Evolutionary conservation across 225 moss, liverwort and hornwort genomes (phyloP).

Genomic region (Anthoceros angustus): DNA sequence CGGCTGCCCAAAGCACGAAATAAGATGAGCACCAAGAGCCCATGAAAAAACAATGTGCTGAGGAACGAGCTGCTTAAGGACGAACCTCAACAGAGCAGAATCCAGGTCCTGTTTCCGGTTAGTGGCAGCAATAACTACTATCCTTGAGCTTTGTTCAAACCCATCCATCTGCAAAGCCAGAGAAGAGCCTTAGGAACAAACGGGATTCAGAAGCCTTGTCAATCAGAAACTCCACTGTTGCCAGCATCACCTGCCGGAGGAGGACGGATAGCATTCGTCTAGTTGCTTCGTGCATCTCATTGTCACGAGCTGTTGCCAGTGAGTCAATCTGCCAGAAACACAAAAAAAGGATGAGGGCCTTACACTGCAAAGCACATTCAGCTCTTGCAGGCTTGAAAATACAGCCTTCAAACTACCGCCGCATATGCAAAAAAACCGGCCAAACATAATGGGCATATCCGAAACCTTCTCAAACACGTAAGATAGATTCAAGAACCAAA

Average conservation of each 20-base stretch:
- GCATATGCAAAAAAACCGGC: background rate
- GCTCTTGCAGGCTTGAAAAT: background rate
- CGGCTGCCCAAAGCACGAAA: slow-evolving; percentile 26
- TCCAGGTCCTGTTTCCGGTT: slow-evolving; percentile 78
- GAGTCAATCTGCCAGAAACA: slow-evolving; percentile 42
- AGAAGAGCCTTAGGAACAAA: background rate
- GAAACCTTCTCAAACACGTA: background rate
- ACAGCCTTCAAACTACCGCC: background rate
- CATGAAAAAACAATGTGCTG: background rate
- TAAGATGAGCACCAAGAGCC: background rate
- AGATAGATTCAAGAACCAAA: background rate
- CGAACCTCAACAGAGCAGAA: slow-evolving; percentile 58
- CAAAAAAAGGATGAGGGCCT: background rate
- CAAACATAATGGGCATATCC: background rate
- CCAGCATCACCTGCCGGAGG: slow-evolving; percentile 33
- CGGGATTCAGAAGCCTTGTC: background rate
- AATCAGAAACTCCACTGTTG: background rate
- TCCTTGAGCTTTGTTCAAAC: slow-evolving; percentile 55
- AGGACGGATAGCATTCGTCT: slow-evolving; percentile 63
- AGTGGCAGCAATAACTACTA: slow-evolving; percentile 70
- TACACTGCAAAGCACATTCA: background rate
- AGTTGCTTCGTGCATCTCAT: slow-evolving; percentile 79
- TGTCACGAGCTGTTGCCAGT: slow-evolving; percentile 57
- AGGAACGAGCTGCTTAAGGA: background rate
- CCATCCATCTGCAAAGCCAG: slow-evolving; percentile 44